Conservation (phyloP, 257 asterid species). For the Solanum commersonii region DNA sequence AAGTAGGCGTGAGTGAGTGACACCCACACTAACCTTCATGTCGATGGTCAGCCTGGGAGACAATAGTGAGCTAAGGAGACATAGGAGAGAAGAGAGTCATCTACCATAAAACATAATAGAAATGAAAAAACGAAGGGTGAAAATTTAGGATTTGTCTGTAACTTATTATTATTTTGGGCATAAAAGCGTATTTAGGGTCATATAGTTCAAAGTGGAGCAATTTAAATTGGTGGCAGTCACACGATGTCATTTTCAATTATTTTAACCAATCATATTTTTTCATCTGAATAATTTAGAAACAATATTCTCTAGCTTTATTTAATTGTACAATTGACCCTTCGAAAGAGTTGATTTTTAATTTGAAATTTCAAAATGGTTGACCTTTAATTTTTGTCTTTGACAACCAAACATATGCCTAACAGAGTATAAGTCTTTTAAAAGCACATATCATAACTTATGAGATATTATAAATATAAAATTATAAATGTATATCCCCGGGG, state of each 20-base stretch:
- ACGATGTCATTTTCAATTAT: neutral
- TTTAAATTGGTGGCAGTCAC: neutral
- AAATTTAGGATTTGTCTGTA: neutral
- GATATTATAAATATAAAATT: neutral
- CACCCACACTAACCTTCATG: too few species aligned
- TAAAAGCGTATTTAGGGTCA: neutral
- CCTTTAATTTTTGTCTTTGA: neutral
- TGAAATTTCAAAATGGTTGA: neutral
- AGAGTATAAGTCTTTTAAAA: neutral
- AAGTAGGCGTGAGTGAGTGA: too few species aligned
- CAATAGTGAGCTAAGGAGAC: neutral
- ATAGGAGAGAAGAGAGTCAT: neutral
- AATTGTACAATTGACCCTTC: neutral
- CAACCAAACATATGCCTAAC: neutral
- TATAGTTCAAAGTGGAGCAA: neutral
- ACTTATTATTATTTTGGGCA: neutral
- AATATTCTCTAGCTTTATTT: too few species aligned
- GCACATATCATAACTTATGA: neutral
- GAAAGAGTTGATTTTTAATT: neutral
- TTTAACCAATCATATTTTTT: neutral
- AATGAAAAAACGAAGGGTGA: neutral
- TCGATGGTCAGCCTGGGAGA: neutral
- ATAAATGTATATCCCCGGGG: neutral
- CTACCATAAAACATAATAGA: neutral
- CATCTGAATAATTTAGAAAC: neutral